Conservation (phyloP, 371 early-diverging fungal species). For the Mucor piriformis region DNA sequence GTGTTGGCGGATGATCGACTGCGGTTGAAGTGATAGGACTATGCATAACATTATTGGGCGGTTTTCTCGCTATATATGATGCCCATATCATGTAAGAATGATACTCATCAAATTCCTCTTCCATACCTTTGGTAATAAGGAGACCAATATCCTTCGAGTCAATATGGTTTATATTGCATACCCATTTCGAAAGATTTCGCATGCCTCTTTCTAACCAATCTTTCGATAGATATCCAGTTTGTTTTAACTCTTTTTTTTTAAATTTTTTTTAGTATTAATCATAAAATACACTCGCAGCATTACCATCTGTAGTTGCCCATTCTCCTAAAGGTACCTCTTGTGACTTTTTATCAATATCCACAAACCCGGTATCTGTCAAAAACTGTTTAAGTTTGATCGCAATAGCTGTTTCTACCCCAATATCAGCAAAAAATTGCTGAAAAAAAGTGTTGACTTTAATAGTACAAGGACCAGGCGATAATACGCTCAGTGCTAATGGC, state of each 20-base stretch:
- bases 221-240: slow-evolving; percentile 26
- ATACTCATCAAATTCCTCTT: slow-evolving; percentile 11
- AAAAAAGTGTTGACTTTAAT: neutral
- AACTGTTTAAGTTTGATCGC: neutral
- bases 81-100: slow-evolving; percentile 14
- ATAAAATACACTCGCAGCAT: slow-evolving; percentile 3
- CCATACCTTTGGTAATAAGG: slow-evolving; percentile 5
- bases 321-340: slow-evolving; percentile 25
- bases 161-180: slow-evolving; percentile 14
- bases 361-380: slow-evolving; percentile 14
- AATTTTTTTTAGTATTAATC: neutral
- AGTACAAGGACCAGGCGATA: slow-evolving; percentile 1
- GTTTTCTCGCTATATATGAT: slow-evolving; percentile 15
- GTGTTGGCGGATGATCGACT: no score
- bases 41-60: neutral
- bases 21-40: no score
- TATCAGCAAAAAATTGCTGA: slow-evolving; percentile 3
- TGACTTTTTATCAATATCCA: neutral
- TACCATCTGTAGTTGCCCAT: slow-evolving; percentile 13
- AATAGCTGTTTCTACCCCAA: slow-evolving; percentile 2
- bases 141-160: neutral
- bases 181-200: slow-evolving; percentile 18
- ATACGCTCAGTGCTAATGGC: neutral
- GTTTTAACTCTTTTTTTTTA: slow-evolving; percentile 11
- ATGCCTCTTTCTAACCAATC: slow-evolving; percentile 22